phyloP scores from a whole-genome alignment of 495 filamentous ascomycete species.

The Thermothielavioides terrestris region DNA sequence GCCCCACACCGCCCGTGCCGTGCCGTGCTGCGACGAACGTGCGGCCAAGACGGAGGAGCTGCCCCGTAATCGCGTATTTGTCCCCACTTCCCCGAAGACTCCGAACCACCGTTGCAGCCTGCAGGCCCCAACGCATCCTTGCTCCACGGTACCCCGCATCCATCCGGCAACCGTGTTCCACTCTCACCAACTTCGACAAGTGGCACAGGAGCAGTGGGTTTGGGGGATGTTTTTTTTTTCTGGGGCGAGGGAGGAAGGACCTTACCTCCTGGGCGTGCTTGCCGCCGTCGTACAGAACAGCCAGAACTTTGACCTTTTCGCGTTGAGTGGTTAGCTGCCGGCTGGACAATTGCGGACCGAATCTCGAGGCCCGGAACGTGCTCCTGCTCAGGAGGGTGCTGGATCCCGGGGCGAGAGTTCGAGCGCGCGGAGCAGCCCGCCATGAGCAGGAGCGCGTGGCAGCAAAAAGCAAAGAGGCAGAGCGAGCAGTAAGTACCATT shows the following conservation, averaged over 20 bases:
- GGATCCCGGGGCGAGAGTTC: background rate
- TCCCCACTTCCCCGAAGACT: constrained; percentile 11
- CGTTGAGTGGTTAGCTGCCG: constrained; percentile 39
- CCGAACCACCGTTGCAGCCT: background rate
- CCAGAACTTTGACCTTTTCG: constrained; percentile 51
- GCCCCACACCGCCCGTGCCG: constrained; percentile 8
- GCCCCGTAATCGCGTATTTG: background rate
- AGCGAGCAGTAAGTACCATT: constrained; percentile 45
- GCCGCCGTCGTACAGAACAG: constrained; percentile 49
- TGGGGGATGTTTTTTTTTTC: too few relatives aligned
- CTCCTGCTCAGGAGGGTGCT: background rate
- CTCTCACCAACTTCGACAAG: too few relatives aligned
- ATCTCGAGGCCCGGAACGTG: background rate
- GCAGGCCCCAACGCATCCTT: too few relatives aligned
- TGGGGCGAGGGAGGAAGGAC: too few relatives aligned
- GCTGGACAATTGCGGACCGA: background rate
- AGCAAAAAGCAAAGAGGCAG: constrained; percentile 25
- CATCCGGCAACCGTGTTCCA: too few relatives aligned
- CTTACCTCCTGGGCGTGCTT: constrained; percentile 44
- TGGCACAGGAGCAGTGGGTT: too few relatives aligned
- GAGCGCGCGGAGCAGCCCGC: background rate
- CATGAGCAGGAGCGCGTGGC: constrained; percentile 16
- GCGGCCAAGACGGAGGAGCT: constrained; percentile 2
- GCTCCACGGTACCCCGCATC: constrained; percentile 5
- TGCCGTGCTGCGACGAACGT: background rate